Evolutionary conservation across 495 filamentous ascomycete genomes (phyloP).

Genomic region (Mytilinidion resinicola): DNA sequence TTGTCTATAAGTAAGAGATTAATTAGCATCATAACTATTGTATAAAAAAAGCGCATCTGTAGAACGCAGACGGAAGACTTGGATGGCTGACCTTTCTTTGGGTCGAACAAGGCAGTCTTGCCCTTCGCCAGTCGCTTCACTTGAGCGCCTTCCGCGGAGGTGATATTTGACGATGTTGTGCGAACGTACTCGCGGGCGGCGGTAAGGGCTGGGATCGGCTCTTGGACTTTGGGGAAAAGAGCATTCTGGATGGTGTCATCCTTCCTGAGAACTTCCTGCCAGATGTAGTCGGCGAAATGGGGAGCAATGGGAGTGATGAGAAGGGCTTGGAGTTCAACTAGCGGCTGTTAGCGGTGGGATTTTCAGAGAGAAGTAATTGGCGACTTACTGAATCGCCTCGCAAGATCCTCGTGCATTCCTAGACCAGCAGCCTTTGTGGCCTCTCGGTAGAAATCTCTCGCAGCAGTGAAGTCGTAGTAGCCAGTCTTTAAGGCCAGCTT

Average conservation of each 20-base stretch:
- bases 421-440: conserved; percentile 62
- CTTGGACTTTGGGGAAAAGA: conserved; percentile 65
- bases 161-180: conserved; percentile 67
- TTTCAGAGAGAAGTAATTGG: not conserved
- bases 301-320: conserved; percentile 75
- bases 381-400: conserved; percentile 52
- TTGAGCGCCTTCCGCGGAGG: conserved; percentile 73
- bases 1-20: conserved; percentile 46
- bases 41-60: not conserved
- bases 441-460: conserved; percentile 89
- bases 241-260: conserved; percentile 69
- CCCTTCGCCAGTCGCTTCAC: conserved; percentile 85
- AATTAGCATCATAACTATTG: no score
- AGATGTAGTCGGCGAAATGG: conserved; percentile 93
- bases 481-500: conserved; percentile 87
- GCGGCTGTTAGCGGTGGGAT: not conserved
- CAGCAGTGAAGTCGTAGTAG: conserved; percentile 81
- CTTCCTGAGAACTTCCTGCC: conserved; percentile 80
- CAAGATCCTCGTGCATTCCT: conserved; percentile 74
- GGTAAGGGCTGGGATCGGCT: conserved; percentile 54
- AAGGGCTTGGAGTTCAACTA: conserved; percentile 72
- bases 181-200: conserved; percentile 79
- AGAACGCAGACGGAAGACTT: not conserved
- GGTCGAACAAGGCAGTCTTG: conserved; percentile 73
- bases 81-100: conserved; percentile 49